phyloP scores from a whole-genome alignment of 805 yeast species.

The Tetrapisispora phaffii region DNA sequence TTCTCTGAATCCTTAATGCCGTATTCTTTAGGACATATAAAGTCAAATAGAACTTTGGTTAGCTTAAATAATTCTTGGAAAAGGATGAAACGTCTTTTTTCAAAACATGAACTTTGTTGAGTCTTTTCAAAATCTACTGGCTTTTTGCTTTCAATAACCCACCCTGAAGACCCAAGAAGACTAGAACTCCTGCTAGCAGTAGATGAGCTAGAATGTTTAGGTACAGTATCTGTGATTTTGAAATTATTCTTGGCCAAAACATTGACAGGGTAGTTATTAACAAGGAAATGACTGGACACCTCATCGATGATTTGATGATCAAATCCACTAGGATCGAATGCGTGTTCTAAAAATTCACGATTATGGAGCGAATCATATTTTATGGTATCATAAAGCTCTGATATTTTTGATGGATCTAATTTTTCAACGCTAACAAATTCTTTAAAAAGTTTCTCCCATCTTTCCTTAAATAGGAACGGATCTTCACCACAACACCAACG shows the following conservation, averaged over 20 bases:
- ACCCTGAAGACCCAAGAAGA: constrained; percentile 59
- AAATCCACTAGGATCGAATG: constrained; percentile 57
- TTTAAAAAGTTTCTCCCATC: constrained; percentile 94
- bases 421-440: constrained; percentile 90
- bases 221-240: constrained; percentile 38
- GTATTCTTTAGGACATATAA: constrained; percentile 96
- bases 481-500: constrained; percentile 98
- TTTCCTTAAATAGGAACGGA: constrained; percentile 76
- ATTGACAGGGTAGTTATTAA: constrained; percentile 64
- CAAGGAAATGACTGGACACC: constrained; percentile 37
- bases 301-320: constrained; percentile 27
- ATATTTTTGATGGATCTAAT: constrained; percentile 93
- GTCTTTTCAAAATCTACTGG: constrained; percentile 19
- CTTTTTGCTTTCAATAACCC: constrained; percentile 47
- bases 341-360: constrained; percentile 73
- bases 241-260: constrained; percentile 68
- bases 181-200: constrained; percentile 13
- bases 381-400: constrained; percentile 96
- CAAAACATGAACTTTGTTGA: constrained; percentile 45
- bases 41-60: constrained; percentile 90
- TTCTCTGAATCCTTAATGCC: constrained; percentile 95
- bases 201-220: constrained; percentile 8
- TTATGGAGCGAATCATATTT: constrained; percentile 96
- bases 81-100: constrained; percentile 66
- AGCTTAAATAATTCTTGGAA: constrained; percentile 81